phyloP scores from a whole-genome alignment of 805 yeast species.

The Jamesozyma jinghongensis region DNA sequence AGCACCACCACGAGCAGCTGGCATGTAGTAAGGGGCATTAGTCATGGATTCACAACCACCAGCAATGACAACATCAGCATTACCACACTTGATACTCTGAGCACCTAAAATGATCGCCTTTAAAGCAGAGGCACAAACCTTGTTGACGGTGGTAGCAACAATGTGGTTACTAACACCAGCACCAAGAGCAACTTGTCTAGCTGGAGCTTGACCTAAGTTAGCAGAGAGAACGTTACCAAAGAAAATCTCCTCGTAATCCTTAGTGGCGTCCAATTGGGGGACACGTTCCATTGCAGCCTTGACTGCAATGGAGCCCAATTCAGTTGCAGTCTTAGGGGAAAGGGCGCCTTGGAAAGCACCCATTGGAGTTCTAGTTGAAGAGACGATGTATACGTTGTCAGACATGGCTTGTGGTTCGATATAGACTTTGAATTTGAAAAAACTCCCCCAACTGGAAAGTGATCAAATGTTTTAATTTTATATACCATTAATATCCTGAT shows the following conservation, averaged over 20 bases:
- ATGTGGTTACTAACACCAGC: slow-evolving; percentile 77
- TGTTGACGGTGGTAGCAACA: slow-evolving; percentile 86
- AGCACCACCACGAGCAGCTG: slow-evolving; percentile 77
- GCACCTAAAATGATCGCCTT: slow-evolving; percentile 87
- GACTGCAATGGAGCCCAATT: slow-evolving; percentile 89
- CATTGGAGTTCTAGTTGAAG: slow-evolving; percentile 90
- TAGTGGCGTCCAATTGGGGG: slow-evolving; percentile 61
- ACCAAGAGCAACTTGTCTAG: slow-evolving; percentile 90
- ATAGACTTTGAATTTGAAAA: too few species aligned
- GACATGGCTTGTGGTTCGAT: slow-evolving; percentile 19
- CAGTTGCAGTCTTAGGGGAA: slow-evolving; percentile 66
- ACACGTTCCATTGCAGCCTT: slow-evolving; percentile 77
- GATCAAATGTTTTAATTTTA: not conserved
- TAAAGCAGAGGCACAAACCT: slow-evolving; percentile 95
- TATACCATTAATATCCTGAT: not conserved
- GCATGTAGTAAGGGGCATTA: slow-evolving; percentile 86
- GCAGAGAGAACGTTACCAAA: slow-evolving; percentile 93
- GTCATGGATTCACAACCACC: slow-evolving; percentile 99
- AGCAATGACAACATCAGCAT: slow-evolving; percentile 85
- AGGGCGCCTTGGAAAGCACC: slow-evolving; percentile 89
- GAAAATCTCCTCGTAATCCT: slow-evolving; percentile 76
- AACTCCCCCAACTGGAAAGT: too few species aligned
- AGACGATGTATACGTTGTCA: slow-evolving; percentile 71
- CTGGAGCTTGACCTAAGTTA: slow-evolving; percentile 94
- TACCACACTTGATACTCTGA: slow-evolving; percentile 79